Evolutionary conservation across 345 rosid genomes (phyloP).

Genomic region (Lenwebbia sp.): DNA sequence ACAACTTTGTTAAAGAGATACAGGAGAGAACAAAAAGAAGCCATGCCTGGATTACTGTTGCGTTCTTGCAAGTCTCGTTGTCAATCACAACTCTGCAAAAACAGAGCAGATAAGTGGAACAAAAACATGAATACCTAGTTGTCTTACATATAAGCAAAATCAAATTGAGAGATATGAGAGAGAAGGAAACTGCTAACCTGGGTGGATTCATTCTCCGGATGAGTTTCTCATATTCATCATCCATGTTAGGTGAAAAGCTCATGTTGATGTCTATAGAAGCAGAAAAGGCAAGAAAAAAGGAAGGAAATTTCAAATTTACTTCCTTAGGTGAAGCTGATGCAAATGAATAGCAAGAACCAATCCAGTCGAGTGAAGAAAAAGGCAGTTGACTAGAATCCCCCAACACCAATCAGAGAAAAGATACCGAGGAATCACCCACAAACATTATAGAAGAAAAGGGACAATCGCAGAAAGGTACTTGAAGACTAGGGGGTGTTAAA

Average conservation of each 20-base stretch:
- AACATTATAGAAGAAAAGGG: neutral
- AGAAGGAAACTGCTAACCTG: slow-evolving; percentile 28
- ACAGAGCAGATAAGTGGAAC: neutral
- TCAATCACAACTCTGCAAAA: slow-evolving; percentile 85
- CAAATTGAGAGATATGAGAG: neutral
- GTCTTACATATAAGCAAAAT: neutral
- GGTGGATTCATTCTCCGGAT: slow-evolving; percentile 93
- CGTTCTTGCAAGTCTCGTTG: slow-evolving; percentile 77
- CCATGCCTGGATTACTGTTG: slow-evolving; percentile 75
- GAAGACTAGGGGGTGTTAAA: neutral
- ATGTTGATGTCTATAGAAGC: slow-evolving; percentile 31
- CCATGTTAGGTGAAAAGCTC: slow-evolving; percentile 67
- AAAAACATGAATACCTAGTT: neutral
- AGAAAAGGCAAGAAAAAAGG: neutral
- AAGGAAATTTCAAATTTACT: neutral
- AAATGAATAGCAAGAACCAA: neutral
- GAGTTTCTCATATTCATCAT: slow-evolving; percentile 82
- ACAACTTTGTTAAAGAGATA: neutral
- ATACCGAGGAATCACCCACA: neutral
- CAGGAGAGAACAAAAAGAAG: neutral
- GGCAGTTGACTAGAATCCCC: neutral
- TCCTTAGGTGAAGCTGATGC: neutral
- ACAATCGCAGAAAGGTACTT: neutral
- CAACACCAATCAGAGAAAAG: neutral
- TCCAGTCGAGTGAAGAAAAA: neutral